These are phyloP conservation scores for Suhomyces coccinellae DNA, from an alignment of 1,139 yeast genomes.

Conservation along the genomic window DNA sequence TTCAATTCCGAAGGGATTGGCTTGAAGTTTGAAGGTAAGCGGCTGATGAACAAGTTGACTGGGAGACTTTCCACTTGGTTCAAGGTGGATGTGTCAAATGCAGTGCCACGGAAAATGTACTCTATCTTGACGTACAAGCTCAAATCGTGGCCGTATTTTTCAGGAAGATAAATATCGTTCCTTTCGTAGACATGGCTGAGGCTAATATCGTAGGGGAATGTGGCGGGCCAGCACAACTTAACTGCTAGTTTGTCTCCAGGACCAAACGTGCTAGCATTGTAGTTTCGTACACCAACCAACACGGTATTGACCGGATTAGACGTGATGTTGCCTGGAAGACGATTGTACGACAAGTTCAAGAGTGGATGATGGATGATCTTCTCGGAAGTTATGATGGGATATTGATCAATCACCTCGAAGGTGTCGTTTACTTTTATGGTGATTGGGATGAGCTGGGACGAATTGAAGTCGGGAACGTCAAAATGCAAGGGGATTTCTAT, in stretches of 20 bases:
- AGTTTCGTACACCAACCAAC: background rate
- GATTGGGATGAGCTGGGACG: background rate
- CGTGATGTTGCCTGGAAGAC: background rate
- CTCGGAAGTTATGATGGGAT: background rate
- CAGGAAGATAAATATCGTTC: background rate
- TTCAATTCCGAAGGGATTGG: background rate
- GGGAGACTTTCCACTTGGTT: background rate
- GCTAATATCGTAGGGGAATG: background rate
- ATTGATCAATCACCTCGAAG: background rate
- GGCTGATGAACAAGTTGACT: background rate
- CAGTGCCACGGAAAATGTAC: background rate
- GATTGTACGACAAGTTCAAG: background rate
- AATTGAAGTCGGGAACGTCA: background rate
- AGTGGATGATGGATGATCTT: background rate
- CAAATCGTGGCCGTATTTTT: background rate
- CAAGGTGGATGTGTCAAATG: background rate
- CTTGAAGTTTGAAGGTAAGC: background rate
- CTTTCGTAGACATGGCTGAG: background rate
- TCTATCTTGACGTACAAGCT: background rate
- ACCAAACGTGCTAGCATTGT: background rate
- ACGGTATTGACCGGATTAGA: background rate
- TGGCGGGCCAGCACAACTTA: conserved; percentile 1
- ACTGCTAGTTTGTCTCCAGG: background rate
- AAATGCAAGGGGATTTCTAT: background rate
- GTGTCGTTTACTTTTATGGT: background rate